These are phyloP conservation scores for Fusarium guadeloupense DNA, from an alignment of 2,329 filamentous ascomycete genomes.

Conservation along the genomic window DNA sequence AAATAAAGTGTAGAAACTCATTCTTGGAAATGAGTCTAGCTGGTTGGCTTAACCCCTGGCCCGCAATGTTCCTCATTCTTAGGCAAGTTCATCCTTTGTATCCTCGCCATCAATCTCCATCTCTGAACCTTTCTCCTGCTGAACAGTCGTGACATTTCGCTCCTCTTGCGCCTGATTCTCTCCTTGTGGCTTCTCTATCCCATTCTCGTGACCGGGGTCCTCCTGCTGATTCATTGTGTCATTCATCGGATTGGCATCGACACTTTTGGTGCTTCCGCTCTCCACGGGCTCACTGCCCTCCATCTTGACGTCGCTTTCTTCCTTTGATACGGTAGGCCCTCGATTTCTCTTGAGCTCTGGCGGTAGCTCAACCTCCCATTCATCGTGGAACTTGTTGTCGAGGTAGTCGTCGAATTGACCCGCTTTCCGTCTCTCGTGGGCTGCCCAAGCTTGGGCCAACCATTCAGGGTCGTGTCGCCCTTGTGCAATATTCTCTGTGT, in stretches of 20 bases:
- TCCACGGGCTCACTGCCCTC: conserved; percentile 5
- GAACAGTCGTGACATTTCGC: neutral
- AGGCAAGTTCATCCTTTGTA: conserved; percentile 9
- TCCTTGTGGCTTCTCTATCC: conserved; percentile 1
- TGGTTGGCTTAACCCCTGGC: neutral
- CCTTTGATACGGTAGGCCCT: neutral
- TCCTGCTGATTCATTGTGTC: neutral
- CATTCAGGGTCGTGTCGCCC: conserved; percentile 63
- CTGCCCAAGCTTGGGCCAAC: conserved; percentile 61
- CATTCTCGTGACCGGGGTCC: neutral
- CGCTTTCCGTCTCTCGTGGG: conserved; percentile 57
- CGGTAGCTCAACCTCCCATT: conserved; percentile 58
- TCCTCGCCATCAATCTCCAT: conserved; percentile 27
- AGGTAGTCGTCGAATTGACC: conserved; percentile 63
- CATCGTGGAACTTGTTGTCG: conserved; percentile 55
- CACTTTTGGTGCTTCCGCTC: neutral
- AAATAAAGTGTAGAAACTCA: neutral
- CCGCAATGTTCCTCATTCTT: neutral
- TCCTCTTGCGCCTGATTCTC: neutral
- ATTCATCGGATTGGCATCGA: conserved; percentile 6
- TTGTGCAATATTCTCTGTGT: conserved; percentile 55
- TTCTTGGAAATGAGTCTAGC: neutral
- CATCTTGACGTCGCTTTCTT: conserved; percentile 25
- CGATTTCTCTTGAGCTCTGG: conserved; percentile 42
- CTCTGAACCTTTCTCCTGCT: neutral